These are phyloP conservation scores for Camelina sativa DNA, from an alignment of 345 rosid genomes.

Conservation along the genomic window DNA sequence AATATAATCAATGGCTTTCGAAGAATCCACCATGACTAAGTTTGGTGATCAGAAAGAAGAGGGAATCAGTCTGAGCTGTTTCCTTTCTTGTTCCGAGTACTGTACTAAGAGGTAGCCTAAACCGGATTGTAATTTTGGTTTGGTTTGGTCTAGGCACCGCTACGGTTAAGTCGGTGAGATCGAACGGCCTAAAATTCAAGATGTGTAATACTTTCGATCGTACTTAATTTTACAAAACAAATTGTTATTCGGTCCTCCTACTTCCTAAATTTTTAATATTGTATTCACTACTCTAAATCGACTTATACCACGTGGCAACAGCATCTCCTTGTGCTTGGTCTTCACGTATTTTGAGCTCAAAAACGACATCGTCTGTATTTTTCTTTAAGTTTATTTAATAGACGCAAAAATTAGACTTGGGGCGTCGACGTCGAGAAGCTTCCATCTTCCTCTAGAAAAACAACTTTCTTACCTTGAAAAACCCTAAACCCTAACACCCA, in stretches of 20 bases:
- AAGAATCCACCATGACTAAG: conserved; percentile 33
- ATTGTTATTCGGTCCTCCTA: background rate
- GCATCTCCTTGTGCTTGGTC: too few relatives aligned
- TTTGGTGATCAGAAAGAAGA: background rate
- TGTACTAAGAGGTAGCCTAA: background rate
- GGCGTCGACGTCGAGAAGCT: conserved; percentile 38
- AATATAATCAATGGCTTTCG: conserved; percentile 73
- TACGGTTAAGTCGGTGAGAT: background rate
- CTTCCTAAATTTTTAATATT: background rate
- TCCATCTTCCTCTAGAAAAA: conserved; percentile 29
- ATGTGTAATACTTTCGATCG: background rate
- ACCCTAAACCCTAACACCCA: conserved; percentile 50
- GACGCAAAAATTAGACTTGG: too few relatives aligned
- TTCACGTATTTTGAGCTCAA: too few relatives aligned
- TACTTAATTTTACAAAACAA: background rate
- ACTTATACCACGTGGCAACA: too few relatives aligned
- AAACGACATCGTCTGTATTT: too few relatives aligned
- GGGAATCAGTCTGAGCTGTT: background rate
- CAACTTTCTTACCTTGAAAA: conserved; percentile 36
- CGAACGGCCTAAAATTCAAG: conserved; percentile 4
- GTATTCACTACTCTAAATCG: background rate
- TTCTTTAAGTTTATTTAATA: too few relatives aligned
- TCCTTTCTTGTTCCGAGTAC: background rate
- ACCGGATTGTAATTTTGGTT: background rate
- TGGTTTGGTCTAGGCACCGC: background rate